Conservation (phyloP, 805 yeast genomes). For the Saturnispora zaruensis region DNA sequence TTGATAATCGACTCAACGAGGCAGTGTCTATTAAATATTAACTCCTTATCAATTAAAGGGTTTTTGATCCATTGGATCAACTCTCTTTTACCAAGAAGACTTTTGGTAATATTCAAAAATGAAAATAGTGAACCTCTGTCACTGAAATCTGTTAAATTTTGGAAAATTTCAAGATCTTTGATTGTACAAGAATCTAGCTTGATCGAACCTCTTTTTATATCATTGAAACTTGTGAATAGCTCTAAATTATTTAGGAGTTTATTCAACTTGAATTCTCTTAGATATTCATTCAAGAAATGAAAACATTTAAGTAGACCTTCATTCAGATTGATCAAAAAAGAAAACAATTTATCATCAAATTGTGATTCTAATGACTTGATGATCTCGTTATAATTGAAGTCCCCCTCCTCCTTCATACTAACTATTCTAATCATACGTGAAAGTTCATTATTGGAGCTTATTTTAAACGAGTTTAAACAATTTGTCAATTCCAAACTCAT, state of each 20-base stretch:
- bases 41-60: constrained; percentile 52
- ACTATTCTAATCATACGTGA: constrained; percentile 12
- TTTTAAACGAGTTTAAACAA: constrained; percentile 18
- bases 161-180: constrained; percentile 65
- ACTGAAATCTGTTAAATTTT: constrained; percentile 48
- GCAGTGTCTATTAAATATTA: constrained; percentile 52
- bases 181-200: constrained; percentile 58
- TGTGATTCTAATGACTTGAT: constrained; percentile 2
- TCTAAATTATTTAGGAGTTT: constrained; percentile 43
- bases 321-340: constrained; percentile 15
- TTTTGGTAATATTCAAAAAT: constrained; percentile 72
- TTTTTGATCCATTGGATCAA: constrained; percentile 64
- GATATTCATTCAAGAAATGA: constrained; percentile 41
- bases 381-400: not conserved
- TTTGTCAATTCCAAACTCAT: constrained; percentile 29
- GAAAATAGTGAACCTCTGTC: constrained; percentile 66
- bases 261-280: constrained; percentile 56
- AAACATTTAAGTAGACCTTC: constrained; percentile 25
- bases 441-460: not conserved
- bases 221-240: constrained; percentile 45
- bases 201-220: constrained; percentile 38
- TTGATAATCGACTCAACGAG: constrained; percentile 47
- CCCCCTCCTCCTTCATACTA: not conserved
- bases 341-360: constrained; percentile 10
- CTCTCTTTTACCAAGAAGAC: constrained; percentile 65